Evolutionary conservation across 2,329 filamentous ascomycete species (phyloP), one percentile per base, ranked within the genome.

Genomic region (Diaporthe sp.): DNA sequence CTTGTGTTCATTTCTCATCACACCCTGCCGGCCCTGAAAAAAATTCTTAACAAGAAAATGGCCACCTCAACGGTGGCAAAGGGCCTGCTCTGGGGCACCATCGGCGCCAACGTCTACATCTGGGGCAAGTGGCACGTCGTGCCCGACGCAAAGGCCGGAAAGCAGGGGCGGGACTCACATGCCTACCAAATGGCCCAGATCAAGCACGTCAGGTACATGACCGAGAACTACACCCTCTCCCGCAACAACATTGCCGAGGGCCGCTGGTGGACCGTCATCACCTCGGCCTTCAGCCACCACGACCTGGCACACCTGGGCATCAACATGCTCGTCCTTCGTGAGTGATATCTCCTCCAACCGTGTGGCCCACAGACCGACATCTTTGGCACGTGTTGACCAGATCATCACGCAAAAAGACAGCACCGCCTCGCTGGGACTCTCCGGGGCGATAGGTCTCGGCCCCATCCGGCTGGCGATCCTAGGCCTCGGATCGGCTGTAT

Each of bases 211-310:
- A 51, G 50, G 12, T 42, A 76, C 66, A 77, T 79, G 75, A n/a
- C n/a, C 22, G 73, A 77, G 17, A 74, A 78, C 74, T 79, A 71
- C 73, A 77, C 77, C 25, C 69, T 80, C 44, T 77, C 70, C 35
- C 69, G 51, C 8, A 61, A 56, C 22, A 80, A 78, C 59, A 5
- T 79, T 17, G 63, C 55, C 39, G 73, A 78, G 35, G 78, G 78
- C 73, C 78, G 78, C 53, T 79, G 75, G 75, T 76, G 77, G 72
- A 80, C 79, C 17, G 22, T 78, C 27, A 32, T 80, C 50, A 78
- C 78, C 13, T 68, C 71, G 27, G 76, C 78, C 37, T 71, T 78
- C 66, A 79, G 78, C 73, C 79, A 80, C 69, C 3, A n/a, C 19
- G 61, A 72, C 68, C 12, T 75, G 0, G 5, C 30, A 5, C 79